Evolutionary conservation across 1,284 basidiomycete species (phyloP), one percentile per base, ranked within the genome.

Genomic region (Puccinia hordei): DNA sequence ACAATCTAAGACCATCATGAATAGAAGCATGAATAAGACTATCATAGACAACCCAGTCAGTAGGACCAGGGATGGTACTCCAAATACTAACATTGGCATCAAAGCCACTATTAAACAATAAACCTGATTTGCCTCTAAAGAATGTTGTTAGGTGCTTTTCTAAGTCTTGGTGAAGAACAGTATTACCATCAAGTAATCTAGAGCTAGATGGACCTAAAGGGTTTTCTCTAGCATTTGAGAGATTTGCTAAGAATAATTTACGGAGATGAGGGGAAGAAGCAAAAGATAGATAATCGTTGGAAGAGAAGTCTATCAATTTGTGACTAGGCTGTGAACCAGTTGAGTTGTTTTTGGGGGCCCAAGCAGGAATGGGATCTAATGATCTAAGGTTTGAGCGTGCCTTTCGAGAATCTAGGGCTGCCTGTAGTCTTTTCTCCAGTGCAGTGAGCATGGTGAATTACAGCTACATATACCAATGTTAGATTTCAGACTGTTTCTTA

Each of bases 251-350:
- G 83, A 93, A 91, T 15, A 86, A 86, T 0, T 85, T 63, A 61
- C 90, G 90, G 9, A 96, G 88, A 22, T 83, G 82, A 0, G 87
- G 82, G 0, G 91, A 92, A 3, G 87, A 86, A 0, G 93, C 88
- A 33, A 99, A 88, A 0, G 93, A 95, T 81, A 98, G 91, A 86
- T 98, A 98, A 87, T 98, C 95, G 86, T 98, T 98, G 17, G 93
- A 92, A 44, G 89, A 92, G 86, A 95, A 94, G 85, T 96, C 94
- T 81, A 87, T 83, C 30, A 86, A 83, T 80, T 84, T 35, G 89
- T 1, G 8, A 5, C 55, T 27, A 4, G 19, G 6, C 41, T 30
- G 55, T 24, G 33, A 38, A 12, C 53, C n/a, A 24, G 8, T 17
- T 41, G 53, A 57, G 13, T 35, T 35, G 24, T 55, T 6, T 44